Evolutionary conservation across 176 grass and related monocot genomes (phyloP), one percentile per base, ranked within the genome.

Genomic region (Aechmea fasciata): DNA sequence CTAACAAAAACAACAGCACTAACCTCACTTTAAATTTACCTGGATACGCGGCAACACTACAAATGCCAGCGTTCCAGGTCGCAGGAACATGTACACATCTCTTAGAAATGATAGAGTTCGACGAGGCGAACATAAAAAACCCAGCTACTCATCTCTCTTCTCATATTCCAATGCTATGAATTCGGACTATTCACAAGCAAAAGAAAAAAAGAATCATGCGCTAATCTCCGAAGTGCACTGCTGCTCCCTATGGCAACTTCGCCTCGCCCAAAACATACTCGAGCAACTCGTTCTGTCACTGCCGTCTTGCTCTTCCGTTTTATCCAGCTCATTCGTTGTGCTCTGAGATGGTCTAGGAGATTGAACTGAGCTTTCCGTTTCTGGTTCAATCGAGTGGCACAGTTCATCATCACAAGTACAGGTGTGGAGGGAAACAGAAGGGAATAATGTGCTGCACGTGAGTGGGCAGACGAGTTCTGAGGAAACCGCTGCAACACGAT

Each of bases 191-290:
- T 77, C 78, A 81, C 78, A 81, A 26, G 65, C 15, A 64, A 2
- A 79, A 69, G 69, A 73, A 48, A 18, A 57, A 63, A 77, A 52
- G 52, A 77, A 67, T 85, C 87, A 99, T 11, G 79, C 77, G 20
- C 86, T 89, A 73, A 99, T 99, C 33, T 99, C 94, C 11, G 90
- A 86, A 78, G 90, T 90, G 69, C 94, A 99, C 57, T 93, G 94
- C 51, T 99, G 82, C 84, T 99, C 90, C 67, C 94, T 85, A 29
- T 99, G 89, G 67, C 94, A 99, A 72, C 87, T 99, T 83, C 94
- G 82, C 74, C 94, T 75, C 52, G 82, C 85, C 84, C 94, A 99
- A 74, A 91, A 96, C 78, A 89, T 87, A 63, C 88, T 73, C 6
- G 92, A 96, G 85, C 94, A 93, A 48, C 87, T 92, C 19, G 70